Evolutionary conservation across 2,329 filamentous ascomycete genomes (phyloP), one percentile per base, ranked within the genome.

Genomic region (Alternaria alternata): DNA sequence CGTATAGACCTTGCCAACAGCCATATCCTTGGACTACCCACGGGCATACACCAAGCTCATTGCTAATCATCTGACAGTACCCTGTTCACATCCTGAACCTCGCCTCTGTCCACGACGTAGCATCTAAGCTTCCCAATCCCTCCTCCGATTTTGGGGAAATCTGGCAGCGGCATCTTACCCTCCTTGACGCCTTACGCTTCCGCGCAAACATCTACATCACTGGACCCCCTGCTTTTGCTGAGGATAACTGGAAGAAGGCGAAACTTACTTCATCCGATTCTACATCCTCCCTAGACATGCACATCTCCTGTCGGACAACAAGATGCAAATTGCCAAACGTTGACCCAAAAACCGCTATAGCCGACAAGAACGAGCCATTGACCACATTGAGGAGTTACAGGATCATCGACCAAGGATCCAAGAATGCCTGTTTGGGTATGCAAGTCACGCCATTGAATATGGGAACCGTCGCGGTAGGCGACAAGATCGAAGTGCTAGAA

Each of bases 311-410:
- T 68, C 86, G 89, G 30, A 91, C 89, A 1, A 87, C 88, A 0
- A 84, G 90, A 55, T 92, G 90, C 79, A 90, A 88, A 67, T 75
- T 93, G 67, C 89, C 89, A 20, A 92, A 92, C 66, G 88, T 91
- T 1, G 84, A 92, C 73, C 89, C 85, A 0, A 80, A 81, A 18
- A 88, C 81, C 6, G 90, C 85, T n/a, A 71, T 83, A 39, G 82
- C 83, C 22, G 86, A 89, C 70, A 66, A 65, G 1, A 77, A 78
- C 30, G 84, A 90, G 76, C 87, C 89, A 0, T 86, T 88, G 69
- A 81, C 78, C 54, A 86, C 88, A 0, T 78, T 91, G 60, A 80
- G 87, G 34, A 83, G 83, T 61, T 84, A 85, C 64, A 83, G 89
- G 12, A 81, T 86, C 9, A 85, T 91, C 24, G 89, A 91, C 71